Percentiles rank a stretch among this genome's conserved stretches.
These are phyloP conservation scores for Sarcomyxa edulis DNA, from an alignment of 768 basidiomycete genomes.

Conservation along the genomic window DNA sequence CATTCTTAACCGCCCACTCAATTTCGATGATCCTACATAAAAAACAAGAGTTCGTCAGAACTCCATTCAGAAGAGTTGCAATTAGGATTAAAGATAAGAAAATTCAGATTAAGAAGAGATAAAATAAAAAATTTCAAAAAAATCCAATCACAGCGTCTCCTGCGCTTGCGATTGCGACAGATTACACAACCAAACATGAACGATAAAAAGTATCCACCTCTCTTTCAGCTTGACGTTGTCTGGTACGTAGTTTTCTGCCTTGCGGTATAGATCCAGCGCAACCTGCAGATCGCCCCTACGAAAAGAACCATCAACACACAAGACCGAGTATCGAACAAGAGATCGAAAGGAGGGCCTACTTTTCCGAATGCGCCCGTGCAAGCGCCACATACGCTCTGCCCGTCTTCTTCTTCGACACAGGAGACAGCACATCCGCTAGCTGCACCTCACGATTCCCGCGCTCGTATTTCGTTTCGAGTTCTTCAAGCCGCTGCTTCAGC, in stretches of 20 bases:
- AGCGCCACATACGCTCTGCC: conserved; percentile 82
- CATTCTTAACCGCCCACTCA: conserved; percentile 70
- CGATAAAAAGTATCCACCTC: conserved; percentile 77
- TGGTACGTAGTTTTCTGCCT: conserved; percentile 80
- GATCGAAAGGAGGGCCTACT: conserved; percentile 38
- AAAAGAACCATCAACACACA: neutral
- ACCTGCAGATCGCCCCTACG: conserved; percentile 72
- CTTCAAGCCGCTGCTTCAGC: conserved; percentile 55
- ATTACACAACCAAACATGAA: conserved; percentile 59
- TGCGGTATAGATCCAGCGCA: conserved; percentile 77
- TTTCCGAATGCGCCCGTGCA: conserved; percentile 76
- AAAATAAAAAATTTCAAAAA: conserved; percentile 21
- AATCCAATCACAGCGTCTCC: conserved; percentile 7
- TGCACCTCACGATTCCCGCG: conserved; percentile 55
- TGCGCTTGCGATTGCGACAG: conserved; percentile 21
- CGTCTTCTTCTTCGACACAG: conserved; percentile 74
- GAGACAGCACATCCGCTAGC: conserved; percentile 60
- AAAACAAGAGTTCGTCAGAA: no score
- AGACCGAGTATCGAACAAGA: neutral
- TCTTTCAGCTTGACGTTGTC: conserved; percentile 82
- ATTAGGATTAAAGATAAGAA: neutral
- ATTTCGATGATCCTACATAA: conserved; percentile 70
- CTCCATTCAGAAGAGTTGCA: neutral
- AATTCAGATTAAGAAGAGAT: conserved; percentile 19
- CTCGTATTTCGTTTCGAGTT: conserved; percentile 70